A percentile compares a stretch with the other conserved stretches of the same genome.
phyloP scores from a whole-genome alignment of 2,329 filamentous ascomycete genomes.

The Talaromyces verruculosus region DNA sequence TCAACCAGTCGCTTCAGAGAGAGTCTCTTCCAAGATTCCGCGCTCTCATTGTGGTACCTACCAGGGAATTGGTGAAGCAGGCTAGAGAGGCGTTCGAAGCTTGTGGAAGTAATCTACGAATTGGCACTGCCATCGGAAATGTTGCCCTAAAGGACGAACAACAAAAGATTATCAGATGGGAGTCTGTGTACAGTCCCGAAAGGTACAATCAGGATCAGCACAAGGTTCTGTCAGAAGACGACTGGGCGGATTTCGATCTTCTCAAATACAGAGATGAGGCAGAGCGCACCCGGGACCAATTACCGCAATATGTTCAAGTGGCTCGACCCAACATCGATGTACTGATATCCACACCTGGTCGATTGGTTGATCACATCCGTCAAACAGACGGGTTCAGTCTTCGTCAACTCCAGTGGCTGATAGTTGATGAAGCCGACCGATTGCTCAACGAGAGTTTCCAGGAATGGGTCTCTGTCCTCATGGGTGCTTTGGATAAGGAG shows the following conservation, averaged over 20 bases:
- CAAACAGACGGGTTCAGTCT: constrained; percentile 80
- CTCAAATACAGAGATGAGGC: constrained; percentile 48
- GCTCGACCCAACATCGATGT: constrained; percentile 77
- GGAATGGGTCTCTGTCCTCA: constrained; percentile 77
- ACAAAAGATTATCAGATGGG: constrained; percentile 60
- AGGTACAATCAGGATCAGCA: constrained; percentile 53
- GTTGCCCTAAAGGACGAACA: constrained; percentile 70
- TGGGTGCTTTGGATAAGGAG: constrained; percentile 58
- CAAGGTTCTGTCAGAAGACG: constrained; percentile 43
- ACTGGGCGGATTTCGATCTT: constrained; percentile 50
- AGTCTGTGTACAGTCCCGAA: constrained; percentile 67
- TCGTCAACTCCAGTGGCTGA: constrained; percentile 77
- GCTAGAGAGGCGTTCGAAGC: constrained; percentile 75
- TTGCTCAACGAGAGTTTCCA: constrained; percentile 89
- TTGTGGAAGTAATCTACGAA: constrained; percentile 68
- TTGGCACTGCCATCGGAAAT: constrained; percentile 81
- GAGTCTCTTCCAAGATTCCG: constrained; percentile 66
- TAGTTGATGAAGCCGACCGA: constrained; percentile 93
- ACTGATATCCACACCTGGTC: constrained; percentile 85
- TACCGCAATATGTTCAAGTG: constrained; percentile 64
- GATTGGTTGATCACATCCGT: constrained; percentile 85
- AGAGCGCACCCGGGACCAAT: constrained; percentile 40
- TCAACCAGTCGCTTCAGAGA: constrained; percentile 72
- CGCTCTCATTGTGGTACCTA: constrained; percentile 84
- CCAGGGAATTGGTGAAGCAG: constrained; percentile 84